A percentile compares a stretch with the other conserved stretches of the same genome.
Evolutionary conservation across 2,329 filamentous ascomycete genomes (phyloP).

Genomic region (Laburnicola sp.): DNA sequence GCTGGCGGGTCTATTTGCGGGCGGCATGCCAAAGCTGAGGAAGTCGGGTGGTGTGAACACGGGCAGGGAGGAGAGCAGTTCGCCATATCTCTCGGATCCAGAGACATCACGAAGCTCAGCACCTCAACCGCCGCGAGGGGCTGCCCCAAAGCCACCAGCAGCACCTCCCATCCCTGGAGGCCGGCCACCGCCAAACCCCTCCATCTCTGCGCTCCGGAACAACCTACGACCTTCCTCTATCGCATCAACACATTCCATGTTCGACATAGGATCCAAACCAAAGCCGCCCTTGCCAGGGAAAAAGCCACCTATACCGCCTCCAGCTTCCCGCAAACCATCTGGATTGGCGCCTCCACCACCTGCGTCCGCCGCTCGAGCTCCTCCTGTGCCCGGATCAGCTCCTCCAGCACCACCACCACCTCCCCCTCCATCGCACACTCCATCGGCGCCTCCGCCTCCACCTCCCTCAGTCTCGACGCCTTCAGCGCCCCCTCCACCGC

Average conservation of each 20-base stretch:
- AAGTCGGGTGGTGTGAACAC: conserved; percentile 72
- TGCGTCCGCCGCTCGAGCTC: conserved; percentile 49
- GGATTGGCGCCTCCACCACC: conserved; percentile 49
- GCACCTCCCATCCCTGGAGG: conserved; percentile 54
- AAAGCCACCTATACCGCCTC: conserved; percentile 66
- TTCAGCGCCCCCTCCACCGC: conserved; percentile 43
- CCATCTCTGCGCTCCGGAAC: conserved; percentile 54
- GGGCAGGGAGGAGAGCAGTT: conserved; percentile 64
- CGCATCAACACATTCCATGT: conserved; percentile 60
- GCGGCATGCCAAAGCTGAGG: conserved; percentile 92
- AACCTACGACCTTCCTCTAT: conserved; percentile 62
- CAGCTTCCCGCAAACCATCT: conserved; percentile 61
- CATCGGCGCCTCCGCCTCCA: conserved; percentile 49
- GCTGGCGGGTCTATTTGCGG: conserved; percentile 83
- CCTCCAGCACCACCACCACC: conserved; percentile 45
- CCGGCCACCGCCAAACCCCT: conserved; percentile 65
- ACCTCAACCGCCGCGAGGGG: conserved; percentile 57
- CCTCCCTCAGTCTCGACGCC: conserved; percentile 48
- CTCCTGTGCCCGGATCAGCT: conserved; percentile 40
- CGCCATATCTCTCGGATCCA: conserved; percentile 81
- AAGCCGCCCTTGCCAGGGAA: conserved; percentile 77
- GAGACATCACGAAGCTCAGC: conserved; percentile 60
- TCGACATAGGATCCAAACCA: conserved; percentile 58
- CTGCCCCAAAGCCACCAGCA: conserved; percentile 54
- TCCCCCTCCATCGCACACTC: conserved; percentile 42